phyloP scores from a whole-genome alignment of 768 basidiomycete species.

The Termitomyces sp. region DNA sequence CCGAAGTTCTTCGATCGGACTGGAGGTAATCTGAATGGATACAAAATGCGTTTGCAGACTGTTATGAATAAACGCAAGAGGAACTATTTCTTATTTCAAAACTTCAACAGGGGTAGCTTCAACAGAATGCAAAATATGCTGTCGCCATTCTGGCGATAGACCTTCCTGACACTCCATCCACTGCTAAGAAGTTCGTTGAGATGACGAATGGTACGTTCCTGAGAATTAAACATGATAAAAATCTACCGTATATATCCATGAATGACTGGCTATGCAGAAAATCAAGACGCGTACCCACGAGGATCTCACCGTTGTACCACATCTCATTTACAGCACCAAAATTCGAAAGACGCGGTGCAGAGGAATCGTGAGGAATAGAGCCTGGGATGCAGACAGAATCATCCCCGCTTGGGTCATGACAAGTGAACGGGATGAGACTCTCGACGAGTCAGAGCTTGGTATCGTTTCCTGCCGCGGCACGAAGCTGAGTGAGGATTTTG shows the following conservation, averaged over 20 bases:
- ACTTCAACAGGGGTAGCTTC: neutral
- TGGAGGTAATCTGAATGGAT: too few species aligned
- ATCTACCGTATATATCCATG: slow-evolving; percentile 20
- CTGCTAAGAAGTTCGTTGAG: slow-evolving; percentile 8
- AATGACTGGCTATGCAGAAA: neutral
- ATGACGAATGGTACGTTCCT: slow-evolving; percentile 31
- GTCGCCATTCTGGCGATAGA: neutral
- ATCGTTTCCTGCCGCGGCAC: neutral
- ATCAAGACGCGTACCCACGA: slow-evolving; percentile 18
- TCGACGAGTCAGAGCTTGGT: slow-evolving; percentile 5
- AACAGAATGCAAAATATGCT: neutral
- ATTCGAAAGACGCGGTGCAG: slow-evolving; percentile 32
- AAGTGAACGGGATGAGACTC: slow-evolving; percentile 3
- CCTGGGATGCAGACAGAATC: slow-evolving; percentile 16
- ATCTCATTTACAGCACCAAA: slow-evolving; percentile 30
- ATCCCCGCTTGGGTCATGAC: neutral
- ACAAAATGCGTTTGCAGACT: too few species aligned
- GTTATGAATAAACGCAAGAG: too few species aligned
- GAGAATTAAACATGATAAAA: slow-evolving; percentile 29
- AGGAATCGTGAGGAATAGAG: slow-evolving; percentile 7
- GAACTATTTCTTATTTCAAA: too few species aligned
- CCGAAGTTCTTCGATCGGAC: too few species aligned
- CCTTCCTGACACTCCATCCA: neutral
- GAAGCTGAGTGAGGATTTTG: slow-evolving; percentile 3
- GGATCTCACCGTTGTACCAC: slow-evolving; percentile 28